Evolutionary conservation across 306 rosid species (phyloP), one percentile per base, ranked within the genome.

Genomic region (Cicer bijugum): DNA sequence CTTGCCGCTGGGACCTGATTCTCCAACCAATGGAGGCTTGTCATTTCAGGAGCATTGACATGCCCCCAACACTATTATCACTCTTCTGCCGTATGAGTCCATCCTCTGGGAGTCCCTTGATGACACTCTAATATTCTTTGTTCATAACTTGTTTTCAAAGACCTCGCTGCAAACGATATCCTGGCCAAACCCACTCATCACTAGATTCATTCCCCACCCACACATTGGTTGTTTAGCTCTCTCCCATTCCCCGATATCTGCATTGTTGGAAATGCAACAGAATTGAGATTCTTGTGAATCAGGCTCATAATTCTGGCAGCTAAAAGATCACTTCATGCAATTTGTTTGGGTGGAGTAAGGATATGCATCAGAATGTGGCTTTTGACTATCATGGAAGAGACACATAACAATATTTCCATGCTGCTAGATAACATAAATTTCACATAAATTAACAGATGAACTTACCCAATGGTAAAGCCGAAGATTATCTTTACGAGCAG

Each of bases 381-480:
- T 6, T 9, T 38, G 44, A 52, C 48, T 51, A 52, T 37, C 63
- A 38, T 8, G 56, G 43, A 67, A 70, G 14, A 63, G 12, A 23
- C 17, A 11, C 11, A 1, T 17, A 65, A 64, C 48, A 53, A 74
- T 57, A 69, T 48, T 77, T 46, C 4, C 60, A 45, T 39, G 48
- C 53, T 37, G 46, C 19, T 1, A 39, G 17, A 66, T 55, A 56
- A 37, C 28, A 75, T 11, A n/a, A 42, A 44, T n/a, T 64, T 53
- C 28, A 58, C 42, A 28, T 60, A 40, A 35, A 74, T 14, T 5
- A 14, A 45, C 8, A 45, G 19, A 45, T 6, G 8, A 61, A 60
- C 62, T 23, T 19, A 91, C 99, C 99, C 99, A 94, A 68, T 91
- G 99, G 82, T 83, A 89, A 66, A 94, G 99, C 50, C 87, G 95